Conservation (phyloP, 768 basidiomycete genomes). For the Russula dissimulans region DNA sequence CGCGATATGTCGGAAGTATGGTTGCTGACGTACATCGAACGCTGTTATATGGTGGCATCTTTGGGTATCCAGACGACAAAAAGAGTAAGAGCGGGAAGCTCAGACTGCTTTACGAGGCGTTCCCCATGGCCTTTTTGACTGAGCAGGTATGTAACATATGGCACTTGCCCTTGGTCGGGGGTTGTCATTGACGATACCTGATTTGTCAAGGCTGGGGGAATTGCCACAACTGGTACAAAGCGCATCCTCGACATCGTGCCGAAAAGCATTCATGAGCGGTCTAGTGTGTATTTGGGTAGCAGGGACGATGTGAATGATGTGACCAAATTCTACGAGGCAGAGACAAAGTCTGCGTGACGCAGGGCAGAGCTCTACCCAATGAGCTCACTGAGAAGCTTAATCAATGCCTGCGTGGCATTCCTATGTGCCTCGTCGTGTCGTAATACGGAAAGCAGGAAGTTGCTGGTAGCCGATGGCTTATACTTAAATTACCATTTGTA, state of each 20-base stretch:
- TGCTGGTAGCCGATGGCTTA: background rate
- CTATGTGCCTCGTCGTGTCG: background rate
- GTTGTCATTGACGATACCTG: constrained; percentile 16
- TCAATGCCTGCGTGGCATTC: background rate
- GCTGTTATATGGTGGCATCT: constrained; percentile 94
- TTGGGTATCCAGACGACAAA: constrained; percentile 96
- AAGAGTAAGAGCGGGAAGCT: constrained; percentile 96
- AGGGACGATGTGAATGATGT: constrained; percentile 89
- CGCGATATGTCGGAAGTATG: constrained; percentile 97
- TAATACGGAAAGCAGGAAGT: background rate
- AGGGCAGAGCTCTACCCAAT: background rate
- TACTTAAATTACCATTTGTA: background rate
- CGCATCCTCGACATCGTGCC: constrained; percentile 90
- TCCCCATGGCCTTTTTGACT: constrained; percentile 93
- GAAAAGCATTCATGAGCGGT: constrained; percentile 82
- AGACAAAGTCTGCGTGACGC: constrained; percentile 15
- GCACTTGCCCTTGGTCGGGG: constrained; percentile 2
- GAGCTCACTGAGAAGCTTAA: background rate
- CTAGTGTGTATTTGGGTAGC: constrained; percentile 88
- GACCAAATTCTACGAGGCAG: constrained; percentile 67
- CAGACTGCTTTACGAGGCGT: constrained; percentile 91
- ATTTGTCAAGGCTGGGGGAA: constrained; percentile 73
- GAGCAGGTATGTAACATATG: constrained; percentile 57
- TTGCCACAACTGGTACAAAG: constrained; percentile 92
- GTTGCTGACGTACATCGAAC: constrained; percentile 98